Base-by-base conservation (phyloP, 208 protist genomes). In the Leishmania tropica region DNA sequence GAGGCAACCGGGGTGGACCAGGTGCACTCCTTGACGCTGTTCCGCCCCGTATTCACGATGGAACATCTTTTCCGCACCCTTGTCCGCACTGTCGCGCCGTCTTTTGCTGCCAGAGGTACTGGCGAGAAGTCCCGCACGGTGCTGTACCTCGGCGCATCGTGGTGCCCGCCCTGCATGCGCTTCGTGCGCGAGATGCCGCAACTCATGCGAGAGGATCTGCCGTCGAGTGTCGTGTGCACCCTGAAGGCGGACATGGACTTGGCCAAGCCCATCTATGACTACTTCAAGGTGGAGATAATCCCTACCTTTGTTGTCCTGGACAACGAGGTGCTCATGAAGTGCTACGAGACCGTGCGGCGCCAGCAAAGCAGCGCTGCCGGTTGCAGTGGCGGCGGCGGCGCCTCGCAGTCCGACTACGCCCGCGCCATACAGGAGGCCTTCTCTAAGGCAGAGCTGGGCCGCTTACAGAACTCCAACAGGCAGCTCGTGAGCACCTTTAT, bases 101-200 rank as follows among this genome's bases (percentile, higher is more conserved):
- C 79, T 7, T 78, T 53, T 64, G 78, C 84, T 8, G 35, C 21
- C 31, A 64, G 56, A 58, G 72, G 60, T 17, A 47, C 79, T 2
- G 82, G 65, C 6, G 83, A 62, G 72, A 78, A 77, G 65, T 82
- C 76, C 2, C 81, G 84, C 81, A 92, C 92, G 1, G 64, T 96
- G 47, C 75, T 96, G 40, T 96, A 93, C 84, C 81, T 95, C 71
- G 91, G 94, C 17, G 94, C 94, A n/a, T 93, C 90, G 21, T 95
- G 92, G 92, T 97, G 94, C 86, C 94, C 94, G 58, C 94, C 93
- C 64, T 97, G 94, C 84, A 93, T 95, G 90, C 88, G 90, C 70
- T 89, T 95, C 51, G 88, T 96, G 19, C 77, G 76, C 45, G 83
- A 84, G 72, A 85, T 95, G 78, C 92, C 91, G 31, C 75, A 77